Base-by-base conservation (phyloP, 192 early-diverging fungal species). In the Gryganskiella cystojenkinii region DNA sequence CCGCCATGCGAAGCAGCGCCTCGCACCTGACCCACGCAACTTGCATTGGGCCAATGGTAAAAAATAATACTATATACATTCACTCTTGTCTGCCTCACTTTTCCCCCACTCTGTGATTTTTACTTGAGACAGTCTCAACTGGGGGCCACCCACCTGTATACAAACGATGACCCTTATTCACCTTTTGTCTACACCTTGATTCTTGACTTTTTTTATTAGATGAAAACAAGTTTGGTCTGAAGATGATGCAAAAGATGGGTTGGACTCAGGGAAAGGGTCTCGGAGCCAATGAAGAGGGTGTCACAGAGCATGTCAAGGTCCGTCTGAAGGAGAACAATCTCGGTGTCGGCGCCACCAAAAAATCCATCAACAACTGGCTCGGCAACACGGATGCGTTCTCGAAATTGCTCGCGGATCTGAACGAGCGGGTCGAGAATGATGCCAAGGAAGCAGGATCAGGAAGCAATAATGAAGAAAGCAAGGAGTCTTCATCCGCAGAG, bases 211-310 rank as follows among this genome's bases (percentile, higher is more conserved):
- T 40, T 14, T 30, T 9, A 50, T 60, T 68, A 90, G 94, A 96
- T 74, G 90, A 90, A 67, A 80, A 61, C 59, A 94, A 94, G 56
- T 94, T 94, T 80, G 96, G 98, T 37, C 91, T 92, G 79, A 90
- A 90, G 57, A 93, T 99, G 92, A 86, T 99, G 47, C 81, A 90
- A 63, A 96, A 97, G 69, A 97, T 99, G 96, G 98, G 98, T 1
- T 99, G 98, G 98, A 78, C 83, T 22, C 93, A 92, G 31, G 96
- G 96, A 43, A 96, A 95, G 64, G 98, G 98, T 14, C 85, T 99
- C 2, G 98, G 98, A 13, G 82, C 83, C 24, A 92, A 96, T 55
- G 92, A 95, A 71, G 90, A 95, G 68, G 98, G 98, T 61, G 72
- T 79, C 43, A 85, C 86, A 46, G 90, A 94, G 44, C 92, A 99